A percentile compares a stretch with the other conserved stretches of the same genome.
Conservation (phyloP, 805 yeast genomes). For the Saturnispora diversa region DNA sequence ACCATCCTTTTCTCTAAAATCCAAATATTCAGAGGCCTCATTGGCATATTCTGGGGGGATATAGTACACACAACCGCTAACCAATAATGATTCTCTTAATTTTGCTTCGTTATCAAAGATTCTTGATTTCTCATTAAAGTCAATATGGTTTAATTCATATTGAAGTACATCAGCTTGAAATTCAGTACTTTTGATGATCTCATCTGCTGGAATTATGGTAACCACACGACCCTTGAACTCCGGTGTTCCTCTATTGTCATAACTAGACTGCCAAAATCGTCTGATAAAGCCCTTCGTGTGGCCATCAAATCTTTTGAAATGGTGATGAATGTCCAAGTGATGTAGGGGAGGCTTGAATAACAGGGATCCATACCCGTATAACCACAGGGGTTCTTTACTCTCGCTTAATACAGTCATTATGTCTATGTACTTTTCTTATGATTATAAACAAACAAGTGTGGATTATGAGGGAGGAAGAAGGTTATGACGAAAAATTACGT, state of each 20-base stretch:
- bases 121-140: constrained; percentile 14
- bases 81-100: constrained; percentile 40
- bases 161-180: constrained; percentile 37
- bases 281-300: constrained; percentile 68
- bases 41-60: constrained; percentile 56
- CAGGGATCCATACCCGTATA: constrained; percentile 84
- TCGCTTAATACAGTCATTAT: no score
- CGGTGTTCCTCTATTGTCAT: constrained; percentile 86
- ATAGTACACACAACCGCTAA: constrained; percentile 81
- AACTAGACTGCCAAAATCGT: constrained; percentile 85
- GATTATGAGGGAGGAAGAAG: no score
- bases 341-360: constrained; percentile 83
- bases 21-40: constrained; percentile 61
- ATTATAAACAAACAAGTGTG: no score
- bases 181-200: constrained; percentile 34
- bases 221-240: constrained; percentile 85
- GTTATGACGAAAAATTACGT: no score
- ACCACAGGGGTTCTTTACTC: constrained; percentile 47
- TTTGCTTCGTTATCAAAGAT: constrained; percentile 13
- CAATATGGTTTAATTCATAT: constrained; percentile 21
- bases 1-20: constrained; percentile 83
- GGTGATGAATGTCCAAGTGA: constrained; percentile 34
- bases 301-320: constrained; percentile 46
- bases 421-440: no score
- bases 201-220: constrained; percentile 59